Percentiles rank a stretch among this genome's conserved stretches.
Evolutionary conservation across 345 rosid species (phyloP).

Genomic region (Microthlaspi erraticum): DNA sequence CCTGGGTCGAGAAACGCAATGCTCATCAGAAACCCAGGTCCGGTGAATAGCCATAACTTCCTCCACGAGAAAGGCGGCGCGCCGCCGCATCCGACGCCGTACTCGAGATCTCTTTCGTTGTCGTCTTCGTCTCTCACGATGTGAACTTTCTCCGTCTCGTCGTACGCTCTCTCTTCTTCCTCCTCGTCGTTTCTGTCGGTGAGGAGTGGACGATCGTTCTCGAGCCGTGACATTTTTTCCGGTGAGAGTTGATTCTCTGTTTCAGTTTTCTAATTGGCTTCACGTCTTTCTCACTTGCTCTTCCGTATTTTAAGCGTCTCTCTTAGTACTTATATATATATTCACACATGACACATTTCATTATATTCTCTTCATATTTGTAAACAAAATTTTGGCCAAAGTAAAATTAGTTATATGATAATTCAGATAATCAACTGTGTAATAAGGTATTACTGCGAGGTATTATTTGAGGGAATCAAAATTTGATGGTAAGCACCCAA

Average conservation of each 20-base stretch:
- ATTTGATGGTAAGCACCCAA: neutral
- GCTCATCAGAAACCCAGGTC: constrained; percentile 94
- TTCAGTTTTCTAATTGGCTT: constrained; percentile 11
- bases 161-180: constrained; percentile 67
- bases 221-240: constrained; percentile 29
- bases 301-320: neutral
- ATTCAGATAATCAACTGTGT: neutral
- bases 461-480: no score
- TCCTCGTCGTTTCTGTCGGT: constrained; percentile 7
- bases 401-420: neutral
- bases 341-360: constrained; percentile 1
- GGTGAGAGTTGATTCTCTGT: constrained; percentile 13
- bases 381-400: neutral
- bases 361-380: constrained; percentile 20
- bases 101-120: constrained; percentile 33
- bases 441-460: no score
- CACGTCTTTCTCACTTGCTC: constrained; percentile 18
- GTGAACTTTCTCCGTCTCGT: constrained; percentile 72
- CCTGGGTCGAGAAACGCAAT: constrained; percentile 97
- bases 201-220: constrained; percentile 32
- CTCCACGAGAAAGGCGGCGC: constrained; percentile 89
- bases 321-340: neutral
- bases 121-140: constrained; percentile 54
- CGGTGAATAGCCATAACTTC: constrained; percentile 92
- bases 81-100: constrained; percentile 43